These are phyloP conservation scores for Lasiosphaeria miniovina DNA, from an alignment of 495 filamentous ascomycete species.

Conservation along the genomic window DNA sequence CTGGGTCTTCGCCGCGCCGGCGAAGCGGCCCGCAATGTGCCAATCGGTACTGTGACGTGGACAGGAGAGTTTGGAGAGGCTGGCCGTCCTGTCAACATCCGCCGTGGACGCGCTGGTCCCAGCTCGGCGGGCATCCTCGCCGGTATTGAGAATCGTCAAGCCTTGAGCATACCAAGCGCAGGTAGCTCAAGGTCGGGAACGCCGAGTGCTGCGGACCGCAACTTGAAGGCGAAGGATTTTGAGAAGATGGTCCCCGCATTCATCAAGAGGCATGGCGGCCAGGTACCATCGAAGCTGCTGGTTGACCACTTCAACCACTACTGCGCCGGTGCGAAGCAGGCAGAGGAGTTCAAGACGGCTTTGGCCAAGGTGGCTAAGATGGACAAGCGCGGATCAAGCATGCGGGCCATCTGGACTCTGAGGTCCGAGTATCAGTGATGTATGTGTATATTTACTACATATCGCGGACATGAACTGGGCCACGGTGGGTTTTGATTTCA, in stretches of 20 bases:
- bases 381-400: constrained; percentile 38
- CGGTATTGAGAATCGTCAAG: constrained; percentile 57
- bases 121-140: constrained; percentile 57
- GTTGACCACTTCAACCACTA: constrained; percentile 70
- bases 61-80: constrained; percentile 77
- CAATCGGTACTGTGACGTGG: constrained; percentile 89
- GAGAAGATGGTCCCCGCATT: constrained; percentile 71
- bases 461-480: background rate
- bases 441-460: background rate
- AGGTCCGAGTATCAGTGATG: constrained; percentile 6
- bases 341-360: constrained; percentile 46
- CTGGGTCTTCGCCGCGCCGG: constrained; percentile 68
- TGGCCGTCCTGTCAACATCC: constrained; percentile 50
- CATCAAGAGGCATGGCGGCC: constrained; percentile 66
- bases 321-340: constrained; percentile 40
- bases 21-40: constrained; percentile 64
- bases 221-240: constrained; percentile 53
- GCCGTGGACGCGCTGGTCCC: constrained; percentile 38
- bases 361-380: constrained; percentile 49
- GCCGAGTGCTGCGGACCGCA: constrained; percentile 21
- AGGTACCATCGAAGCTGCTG: constrained; percentile 68
- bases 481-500: background rate
- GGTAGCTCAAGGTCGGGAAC: constrained; percentile 34
- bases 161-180: constrained; percentile 33
- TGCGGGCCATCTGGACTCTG: constrained; percentile 41